These are phyloP conservation scores for Penicillium bialowiezense DNA, from an alignment of 495 filamentous ascomycete species.

Conservation along the genomic window DNA sequence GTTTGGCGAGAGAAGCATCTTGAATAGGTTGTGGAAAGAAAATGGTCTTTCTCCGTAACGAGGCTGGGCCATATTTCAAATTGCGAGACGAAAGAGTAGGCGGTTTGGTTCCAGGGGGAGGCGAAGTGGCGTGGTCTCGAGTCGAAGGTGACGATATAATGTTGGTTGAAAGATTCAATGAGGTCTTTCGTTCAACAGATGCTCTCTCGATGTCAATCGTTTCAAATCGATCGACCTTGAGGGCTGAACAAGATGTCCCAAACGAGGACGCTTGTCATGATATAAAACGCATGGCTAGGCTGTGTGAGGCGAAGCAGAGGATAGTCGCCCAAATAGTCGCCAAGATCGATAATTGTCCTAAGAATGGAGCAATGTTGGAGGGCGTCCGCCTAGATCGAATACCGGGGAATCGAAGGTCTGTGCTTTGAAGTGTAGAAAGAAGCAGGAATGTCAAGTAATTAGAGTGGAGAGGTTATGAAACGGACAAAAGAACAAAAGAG, in stretches of 20 bases:
- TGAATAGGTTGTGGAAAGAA: conserved; percentile 44
- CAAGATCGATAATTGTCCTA: conserved; percentile 29
- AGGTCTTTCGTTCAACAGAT: conserved; percentile 16
- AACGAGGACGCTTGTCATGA: conserved; percentile 44
- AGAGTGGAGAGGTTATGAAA: conserved; percentile 18
- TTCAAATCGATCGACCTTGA: conserved; percentile 30
- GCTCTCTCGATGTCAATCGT: conserved; percentile 35
- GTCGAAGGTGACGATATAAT: conserved; percentile 10
- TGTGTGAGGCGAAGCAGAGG: conserved; percentile 12
- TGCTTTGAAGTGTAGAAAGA: conserved; percentile 10
- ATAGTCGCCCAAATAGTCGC: conserved; percentile 11
- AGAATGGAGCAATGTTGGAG: conserved; percentile 34
- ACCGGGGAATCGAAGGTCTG: conserved; percentile 20
- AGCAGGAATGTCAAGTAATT: conserved; percentile 17
- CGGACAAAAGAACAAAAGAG: conserved; percentile 17
- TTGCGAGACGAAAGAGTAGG: conserved; percentile 1
- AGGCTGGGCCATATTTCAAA: conserved; percentile 38
- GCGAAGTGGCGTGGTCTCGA: conserved; percentile 6
- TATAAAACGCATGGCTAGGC: conserved; percentile 40
- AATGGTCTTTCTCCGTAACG: conserved; percentile 38
- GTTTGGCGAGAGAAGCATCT: conserved; percentile 45
- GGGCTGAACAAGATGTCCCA: conserved; percentile 30
- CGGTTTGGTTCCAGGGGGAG: conserved; percentile 2
- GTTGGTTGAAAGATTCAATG: conserved; percentile 2
- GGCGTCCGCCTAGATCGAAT: conserved; percentile 29